Percentiles rank a stretch among this genome's conserved stretches.
phyloP scores from a whole-genome alignment of 73 alveolate species.

The Stentor roeselii region DNA sequence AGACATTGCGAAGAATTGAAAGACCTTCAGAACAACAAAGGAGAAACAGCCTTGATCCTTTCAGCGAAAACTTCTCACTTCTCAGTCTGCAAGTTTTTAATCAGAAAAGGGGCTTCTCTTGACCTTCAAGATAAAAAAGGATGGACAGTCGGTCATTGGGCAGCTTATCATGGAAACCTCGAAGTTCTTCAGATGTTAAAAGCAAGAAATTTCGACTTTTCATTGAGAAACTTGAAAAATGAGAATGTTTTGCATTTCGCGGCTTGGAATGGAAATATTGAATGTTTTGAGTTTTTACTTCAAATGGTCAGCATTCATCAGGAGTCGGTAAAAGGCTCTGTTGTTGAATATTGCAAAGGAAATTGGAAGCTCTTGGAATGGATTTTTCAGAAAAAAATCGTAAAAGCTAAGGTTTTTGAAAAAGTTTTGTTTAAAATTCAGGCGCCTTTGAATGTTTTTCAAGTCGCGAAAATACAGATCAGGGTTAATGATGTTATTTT shows the following conservation, averaged over 20 bases:
- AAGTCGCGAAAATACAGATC: neutral
- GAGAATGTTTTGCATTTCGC: neutral
- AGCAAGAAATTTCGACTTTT: neutral
- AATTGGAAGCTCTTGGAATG: neutral
- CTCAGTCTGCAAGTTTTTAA: neutral
- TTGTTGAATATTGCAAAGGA: neutral
- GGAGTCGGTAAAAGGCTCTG: neutral
- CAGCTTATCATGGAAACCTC: neutral
- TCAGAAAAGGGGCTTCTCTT: neutral
- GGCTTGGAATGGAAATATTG: neutral
- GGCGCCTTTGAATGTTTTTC: neutral
- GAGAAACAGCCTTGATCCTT: neutral
- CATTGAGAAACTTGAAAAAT: neutral
- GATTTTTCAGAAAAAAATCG: too few relatives aligned
- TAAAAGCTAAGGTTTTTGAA: neutral
- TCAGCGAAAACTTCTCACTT: neutral
- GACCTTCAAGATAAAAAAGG: neutral
- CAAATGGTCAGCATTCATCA: neutral
- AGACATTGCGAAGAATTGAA: too few relatives aligned
- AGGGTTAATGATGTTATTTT: neutral
- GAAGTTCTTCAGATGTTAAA: neutral
- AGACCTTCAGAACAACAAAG: neutral
- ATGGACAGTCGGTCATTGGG: constrained; percentile 3
- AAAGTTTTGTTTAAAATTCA: too few relatives aligned
- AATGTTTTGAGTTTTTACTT: neutral